These are phyloP conservation scores for Hordeum vulgare DNA, from an alignment of 176 grass and related monocot species.

Conservation along the genomic window DNA sequence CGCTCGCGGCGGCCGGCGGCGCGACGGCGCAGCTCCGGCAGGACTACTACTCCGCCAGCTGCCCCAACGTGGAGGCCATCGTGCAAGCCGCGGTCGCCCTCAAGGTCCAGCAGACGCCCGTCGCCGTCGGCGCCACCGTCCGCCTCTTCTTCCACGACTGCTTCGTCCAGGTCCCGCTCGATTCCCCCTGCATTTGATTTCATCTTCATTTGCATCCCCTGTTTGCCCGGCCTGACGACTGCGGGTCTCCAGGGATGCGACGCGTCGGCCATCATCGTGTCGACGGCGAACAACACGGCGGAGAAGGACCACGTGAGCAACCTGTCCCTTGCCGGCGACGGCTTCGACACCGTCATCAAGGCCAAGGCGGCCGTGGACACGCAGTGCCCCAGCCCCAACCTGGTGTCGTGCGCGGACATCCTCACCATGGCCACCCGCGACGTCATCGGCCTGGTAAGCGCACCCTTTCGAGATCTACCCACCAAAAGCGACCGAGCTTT, in stretches of 20 bases:
- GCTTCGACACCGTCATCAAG: conserved; percentile 90
- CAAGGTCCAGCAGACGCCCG: conserved; percentile 48
- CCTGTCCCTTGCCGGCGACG: conserved; percentile 88
- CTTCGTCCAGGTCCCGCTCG: conserved; percentile 53
- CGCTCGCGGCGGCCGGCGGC: background rate
- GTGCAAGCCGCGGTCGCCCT: conserved; percentile 50
- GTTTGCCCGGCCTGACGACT: background rate
- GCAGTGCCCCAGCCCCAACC: conserved; percentile 59
- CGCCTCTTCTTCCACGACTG: conserved; percentile 98
- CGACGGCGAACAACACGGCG: conserved; percentile 65
- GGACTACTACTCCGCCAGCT: conserved; percentile 61
- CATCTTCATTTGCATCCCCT: background rate
- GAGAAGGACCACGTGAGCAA: conserved; percentile 85
- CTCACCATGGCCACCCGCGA: conserved; percentile 82
- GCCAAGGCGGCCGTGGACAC: conserved; percentile 81
- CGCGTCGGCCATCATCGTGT: conserved; percentile 76
- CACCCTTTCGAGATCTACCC: background rate
- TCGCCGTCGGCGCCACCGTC: conserved; percentile 60
- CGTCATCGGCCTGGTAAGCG: conserved; percentile 53
- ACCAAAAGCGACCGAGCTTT: conserved; percentile 8
- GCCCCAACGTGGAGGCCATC: conserved; percentile 69
- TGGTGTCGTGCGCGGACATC: conserved; percentile 90
- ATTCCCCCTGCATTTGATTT: background rate
- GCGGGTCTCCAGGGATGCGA: conserved; percentile 54
- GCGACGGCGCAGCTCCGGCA: conserved; percentile 45